Evolutionary conservation across 345 rosid species (phyloP), one percentile per base, ranked within the genome.

Genomic region (Ceriops zippeliana): DNA sequence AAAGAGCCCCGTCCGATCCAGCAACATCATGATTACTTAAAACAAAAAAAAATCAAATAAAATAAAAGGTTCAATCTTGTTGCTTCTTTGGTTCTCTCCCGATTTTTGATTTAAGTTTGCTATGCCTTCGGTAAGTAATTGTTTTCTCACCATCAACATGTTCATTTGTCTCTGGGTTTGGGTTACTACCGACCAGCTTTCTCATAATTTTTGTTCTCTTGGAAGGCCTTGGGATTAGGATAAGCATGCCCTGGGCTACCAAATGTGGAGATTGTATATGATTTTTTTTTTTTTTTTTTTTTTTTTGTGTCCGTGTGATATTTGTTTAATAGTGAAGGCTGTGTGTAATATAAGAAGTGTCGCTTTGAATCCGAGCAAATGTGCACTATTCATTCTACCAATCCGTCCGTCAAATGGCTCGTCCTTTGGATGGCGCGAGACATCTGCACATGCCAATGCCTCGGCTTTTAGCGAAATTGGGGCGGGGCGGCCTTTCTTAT

Each of bases 1-100:
- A 66, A 90, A 75, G 70, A 75, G 78, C 47, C 79, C 87, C 16
- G 62, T 82, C 67, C 62, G 87, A 77, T 79, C 89, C 54, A 77
- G 67, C 22, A 69, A 49, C 70, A 74, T 82, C 37, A 69, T 83
- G 19, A 70, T 75, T 32, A 76, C 76, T 58, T 84, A 24, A 82
- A 24, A 24, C 1, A 24, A 24, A 24, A 24, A 1, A 24, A 24
- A 32, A n/a, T 38, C 2, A 42, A 42, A 34, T 34, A 5, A 11
- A 2, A 19, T 54, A 4, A 4, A 31, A 61, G 28, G 31, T 53
- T 51, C 34, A 26, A 49, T 35, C 32, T 17, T 11, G 8, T 37
- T 37, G 15, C 20, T 22, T 54, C 38, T 58, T 58, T 22, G 20
- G 34, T 34, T 62, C 26, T 35, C 4, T 49, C 34, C 26, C 24